Percentiles rank a stretch among this genome's conserved stretches.
Evolutionary conservation across 139 green algal species (phyloP).

Genomic region (Haematococcus sp.): DNA sequence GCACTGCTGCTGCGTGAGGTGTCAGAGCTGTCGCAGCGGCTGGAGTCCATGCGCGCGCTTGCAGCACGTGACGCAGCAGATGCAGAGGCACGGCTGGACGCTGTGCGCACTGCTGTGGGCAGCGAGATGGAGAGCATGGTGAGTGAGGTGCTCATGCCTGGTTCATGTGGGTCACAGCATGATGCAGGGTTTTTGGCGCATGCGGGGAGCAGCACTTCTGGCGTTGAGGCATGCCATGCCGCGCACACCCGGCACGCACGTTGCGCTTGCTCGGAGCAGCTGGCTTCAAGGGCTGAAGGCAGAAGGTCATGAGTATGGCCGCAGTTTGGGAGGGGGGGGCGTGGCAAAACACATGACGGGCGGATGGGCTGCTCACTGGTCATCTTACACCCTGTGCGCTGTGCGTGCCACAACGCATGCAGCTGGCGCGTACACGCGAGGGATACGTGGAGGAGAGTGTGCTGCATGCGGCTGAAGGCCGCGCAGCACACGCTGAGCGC

Average conservation of each 20-base stretch:
- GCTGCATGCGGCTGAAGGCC: constrained; percentile 19
- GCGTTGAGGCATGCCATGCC: too few relatives aligned
- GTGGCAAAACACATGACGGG: too few relatives aligned
- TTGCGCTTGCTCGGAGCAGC: too few relatives aligned
- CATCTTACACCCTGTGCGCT: too few relatives aligned
- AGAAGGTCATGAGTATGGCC: too few relatives aligned
- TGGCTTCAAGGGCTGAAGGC: too few relatives aligned
- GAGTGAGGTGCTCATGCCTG: background rate
- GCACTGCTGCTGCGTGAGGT: constrained; percentile 32
- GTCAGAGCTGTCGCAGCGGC: constrained; percentile 19
- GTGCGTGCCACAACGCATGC: too few relatives aligned
- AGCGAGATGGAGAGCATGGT: constrained; percentile 2
- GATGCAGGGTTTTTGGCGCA: too few relatives aligned
- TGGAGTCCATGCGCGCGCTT: constrained; percentile 3
- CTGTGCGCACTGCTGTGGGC: background rate
- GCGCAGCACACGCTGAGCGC: constrained; percentile 11
- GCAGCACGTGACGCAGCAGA: constrained; percentile 6
- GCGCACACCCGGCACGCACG: too few relatives aligned
- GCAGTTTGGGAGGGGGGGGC: too few relatives aligned
- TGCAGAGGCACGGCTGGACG: background rate
- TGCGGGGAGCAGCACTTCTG: too few relatives aligned
- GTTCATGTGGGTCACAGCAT: background rate
- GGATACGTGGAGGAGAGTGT: constrained; percentile 7
- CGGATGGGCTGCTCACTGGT: too few relatives aligned
- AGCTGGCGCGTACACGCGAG: background rate